Evolutionary conservation across 805 yeast genomes (phyloP), one percentile per base, ranked within the genome.

Genomic region (Spathaspora gorwiae): DNA sequence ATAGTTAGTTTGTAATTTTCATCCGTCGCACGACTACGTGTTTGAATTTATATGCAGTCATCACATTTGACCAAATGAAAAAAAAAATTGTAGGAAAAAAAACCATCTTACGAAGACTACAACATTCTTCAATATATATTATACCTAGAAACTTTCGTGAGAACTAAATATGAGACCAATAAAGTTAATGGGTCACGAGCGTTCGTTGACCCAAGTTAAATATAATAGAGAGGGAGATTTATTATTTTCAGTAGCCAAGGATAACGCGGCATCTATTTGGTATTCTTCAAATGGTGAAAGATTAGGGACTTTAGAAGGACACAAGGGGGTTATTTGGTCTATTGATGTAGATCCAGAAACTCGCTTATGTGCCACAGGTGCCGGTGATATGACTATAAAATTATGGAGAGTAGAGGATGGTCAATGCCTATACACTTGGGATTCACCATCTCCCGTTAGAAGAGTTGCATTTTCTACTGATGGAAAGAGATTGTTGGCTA

Each of bases 171-270:
- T 72, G 77, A 70, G 76, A 66, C 77, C 77, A 43, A 66, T 72
- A 64, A 72, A 82, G 75, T 73, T 85, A 59, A 86, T 87, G 78
- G 98, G 98, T 49, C 99, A 94, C 72, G 96, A 88, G 73, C 95
- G 99, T 80, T 89, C 98, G 54, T 74, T 94, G 57, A 90, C 98
- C 40, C 98, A 94, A 76, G 90, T 94, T 57, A 92, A 87, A 65
- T 94, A 83, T 74, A 94, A 94, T 79, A 78, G 81, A 51, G 98
- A 95, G 61, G 99, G 99, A 39, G 99, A 94, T 66, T 69, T 94
- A 54, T 78, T 94, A 46, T 84, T 94, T 64, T 83, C 98, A 9
- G 90, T 88, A 35, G 89, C 97, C 52, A 90, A 94, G 68, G 99
- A 94, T 77, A 78, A 79, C 56, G 80, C 83, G 10, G 96, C 95